Conservation (phyloP, 2,329 filamentous ascomycete genomes). For the Sarocladiaceae sp. region DNA sequence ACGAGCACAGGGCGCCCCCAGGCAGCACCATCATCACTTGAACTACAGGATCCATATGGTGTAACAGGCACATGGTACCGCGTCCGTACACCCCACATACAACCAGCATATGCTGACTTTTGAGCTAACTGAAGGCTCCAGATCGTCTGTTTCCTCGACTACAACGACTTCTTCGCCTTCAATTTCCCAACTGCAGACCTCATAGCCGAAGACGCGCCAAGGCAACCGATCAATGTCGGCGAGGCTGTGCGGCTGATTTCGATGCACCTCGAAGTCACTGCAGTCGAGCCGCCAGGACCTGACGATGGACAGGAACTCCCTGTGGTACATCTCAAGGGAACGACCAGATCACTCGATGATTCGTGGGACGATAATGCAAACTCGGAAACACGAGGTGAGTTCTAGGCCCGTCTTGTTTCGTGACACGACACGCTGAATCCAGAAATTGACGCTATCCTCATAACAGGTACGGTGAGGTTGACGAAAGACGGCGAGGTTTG, state of each 20-base stretch:
- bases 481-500: conserved; percentile 68
- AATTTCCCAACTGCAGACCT: conserved; percentile 56
- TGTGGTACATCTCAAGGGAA: conserved; percentile 65
- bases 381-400: conserved; percentile 59
- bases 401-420: conserved; percentile 1
- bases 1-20: conserved; percentile 20
- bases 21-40: conserved; percentile 37
- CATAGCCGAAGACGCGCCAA: conserved; percentile 37
- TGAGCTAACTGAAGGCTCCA: conserved; percentile 18
- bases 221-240: conserved; percentile 51
- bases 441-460: neutral
- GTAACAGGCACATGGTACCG: conserved; percentile 69
- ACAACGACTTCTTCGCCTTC: conserved; percentile 66
- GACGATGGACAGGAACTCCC: conserved; percentile 56
- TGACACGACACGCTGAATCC: neutral
- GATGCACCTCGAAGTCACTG: conserved; percentile 61
- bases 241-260: conserved; percentile 69
- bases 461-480: conserved; percentile 54
- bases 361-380: conserved; percentile 66
- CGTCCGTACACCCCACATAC: conserved; percentile 32
- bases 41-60: conserved; percentile 63
- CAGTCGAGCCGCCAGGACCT: conserved; percentile 53
- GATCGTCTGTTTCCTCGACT: conserved; percentile 55
- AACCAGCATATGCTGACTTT: neutral
- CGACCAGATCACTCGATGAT: conserved; percentile 57